These are phyloP conservation scores for Cerioporus squamosus DNA, from an alignment of 1,284 basidiomycete species.

Conservation along the genomic window DNA sequence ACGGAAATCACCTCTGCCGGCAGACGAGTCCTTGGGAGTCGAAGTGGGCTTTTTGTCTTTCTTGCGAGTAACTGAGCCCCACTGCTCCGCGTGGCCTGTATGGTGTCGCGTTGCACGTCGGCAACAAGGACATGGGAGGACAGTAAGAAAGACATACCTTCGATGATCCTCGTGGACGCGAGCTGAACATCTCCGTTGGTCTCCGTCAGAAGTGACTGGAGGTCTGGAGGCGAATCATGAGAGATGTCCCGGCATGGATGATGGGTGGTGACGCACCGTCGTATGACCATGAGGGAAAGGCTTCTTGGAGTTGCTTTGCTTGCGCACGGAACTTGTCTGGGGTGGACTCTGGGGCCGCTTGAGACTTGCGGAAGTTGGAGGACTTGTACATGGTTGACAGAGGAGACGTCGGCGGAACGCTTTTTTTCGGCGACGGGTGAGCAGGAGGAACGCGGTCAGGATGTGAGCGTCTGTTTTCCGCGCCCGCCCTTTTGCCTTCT, in stretches of 20 bases:
- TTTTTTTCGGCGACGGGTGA: slow-evolving; percentile 29
- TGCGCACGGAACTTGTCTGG: slow-evolving; percentile 53
- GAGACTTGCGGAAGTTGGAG: slow-evolving; percentile 36
- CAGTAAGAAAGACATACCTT: slow-evolving; percentile 56
- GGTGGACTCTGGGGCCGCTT: slow-evolving; percentile 29
- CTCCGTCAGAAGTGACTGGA: slow-evolving; percentile 76
- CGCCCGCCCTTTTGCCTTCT: not conserved
- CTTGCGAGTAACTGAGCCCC: slow-evolving; percentile 87
- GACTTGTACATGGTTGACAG: slow-evolving; percentile 40
- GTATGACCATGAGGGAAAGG: slow-evolving; percentile 78
- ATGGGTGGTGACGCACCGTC: slow-evolving; percentile 57
- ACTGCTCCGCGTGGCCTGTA: slow-evolving; percentile 79
- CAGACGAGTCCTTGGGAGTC: slow-evolving; percentile 53
- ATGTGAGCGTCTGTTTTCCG: slow-evolving; percentile 16
- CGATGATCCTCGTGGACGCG: slow-evolving; percentile 78
- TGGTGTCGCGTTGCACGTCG: slow-evolving; percentile 6
- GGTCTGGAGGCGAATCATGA: slow-evolving; percentile 51
- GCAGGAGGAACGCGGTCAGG: slow-evolving; percentile 22
- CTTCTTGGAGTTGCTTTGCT: slow-evolving; percentile 70
- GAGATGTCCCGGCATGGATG: slow-evolving; percentile 28
- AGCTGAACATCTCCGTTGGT: slow-evolving; percentile 75
- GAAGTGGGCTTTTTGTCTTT: slow-evolving; percentile 75
- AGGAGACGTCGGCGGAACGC: slow-evolving; percentile 24
- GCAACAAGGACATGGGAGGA: slow-evolving; percentile 15
- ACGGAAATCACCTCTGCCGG: slow-evolving; percentile 55